A percentile compares a stretch with the other conserved stretches of the same genome.
phyloP scores from a whole-genome alignment of 2,329 filamentous ascomycete genomes.

The Fusarium brevicatenulatum region DNA sequence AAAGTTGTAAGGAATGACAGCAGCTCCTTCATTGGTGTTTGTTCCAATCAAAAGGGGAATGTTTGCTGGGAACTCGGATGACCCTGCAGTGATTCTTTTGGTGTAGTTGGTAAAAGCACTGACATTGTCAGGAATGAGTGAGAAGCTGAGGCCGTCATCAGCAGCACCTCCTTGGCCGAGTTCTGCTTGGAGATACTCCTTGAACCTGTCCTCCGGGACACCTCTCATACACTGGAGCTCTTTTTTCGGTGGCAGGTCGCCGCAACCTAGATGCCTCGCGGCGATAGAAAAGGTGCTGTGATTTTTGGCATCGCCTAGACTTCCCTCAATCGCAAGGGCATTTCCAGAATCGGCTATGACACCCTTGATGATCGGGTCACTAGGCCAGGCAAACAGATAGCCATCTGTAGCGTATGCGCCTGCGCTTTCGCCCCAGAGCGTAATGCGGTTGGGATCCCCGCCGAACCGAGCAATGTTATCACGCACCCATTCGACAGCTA shows the following conservation, averaged over 20 bases:
- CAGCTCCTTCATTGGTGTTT: constrained; percentile 30
- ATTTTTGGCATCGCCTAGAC: constrained; percentile 5
- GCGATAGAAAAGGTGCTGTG: constrained; percentile 18
- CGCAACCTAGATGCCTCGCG: constrained; percentile 12
- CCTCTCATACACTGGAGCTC: constrained; percentile 29
- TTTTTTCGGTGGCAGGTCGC: neutral
- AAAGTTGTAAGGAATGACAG: constrained; percentile 27
- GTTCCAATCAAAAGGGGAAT: constrained; percentile 31
- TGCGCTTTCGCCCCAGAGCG: constrained; percentile 35
- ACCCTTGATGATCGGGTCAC: constrained; percentile 24
- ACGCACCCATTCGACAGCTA: constrained; percentile 36
- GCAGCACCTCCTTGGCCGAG: constrained; percentile 24
- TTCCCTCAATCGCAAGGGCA: constrained; percentile 20
- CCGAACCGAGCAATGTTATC: constrained; percentile 33
- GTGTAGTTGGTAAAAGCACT: constrained; percentile 26
- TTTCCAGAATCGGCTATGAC: constrained; percentile 34
- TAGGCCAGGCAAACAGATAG: constrained; percentile 31
- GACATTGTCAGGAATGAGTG: constrained; percentile 18
- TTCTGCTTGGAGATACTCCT: constrained; percentile 26
- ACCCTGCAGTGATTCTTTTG: neutral
- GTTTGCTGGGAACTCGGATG: neutral
- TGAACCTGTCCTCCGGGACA: constrained; percentile 4
- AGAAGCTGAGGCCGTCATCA: constrained; percentile 18
- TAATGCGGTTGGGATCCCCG: constrained; percentile 29
- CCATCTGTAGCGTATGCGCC: constrained; percentile 27